phyloP scores from a whole-genome alignment of 169 alveolate genomes.

The Plasmodium falciparum region DNA sequence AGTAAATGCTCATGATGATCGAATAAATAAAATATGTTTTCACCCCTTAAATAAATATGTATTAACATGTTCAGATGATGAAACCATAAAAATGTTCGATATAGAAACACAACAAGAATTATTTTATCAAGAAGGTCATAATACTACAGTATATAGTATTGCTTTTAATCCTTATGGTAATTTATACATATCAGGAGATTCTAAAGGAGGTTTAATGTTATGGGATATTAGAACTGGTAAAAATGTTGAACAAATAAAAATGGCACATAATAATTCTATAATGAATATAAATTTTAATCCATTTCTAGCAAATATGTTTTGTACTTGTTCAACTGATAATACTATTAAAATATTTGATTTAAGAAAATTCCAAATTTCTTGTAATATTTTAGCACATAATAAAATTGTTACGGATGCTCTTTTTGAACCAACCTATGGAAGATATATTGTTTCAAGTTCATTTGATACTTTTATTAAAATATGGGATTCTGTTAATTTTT shows the following conservation, averaged over 20 bases:
- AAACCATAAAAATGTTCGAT: slow-evolving; percentile 83
- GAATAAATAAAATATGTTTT: slow-evolving; percentile 83
- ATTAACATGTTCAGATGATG: slow-evolving; percentile 83
- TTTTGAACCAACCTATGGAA: slow-evolving; percentile 86
- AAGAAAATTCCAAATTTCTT: slow-evolving; percentile 80
- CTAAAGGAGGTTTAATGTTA: slow-evolving; percentile 83
- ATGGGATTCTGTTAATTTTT: slow-evolving; percentile 85
- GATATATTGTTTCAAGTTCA: slow-evolving; percentile 85
- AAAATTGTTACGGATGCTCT: slow-evolving; percentile 84
- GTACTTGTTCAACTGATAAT: slow-evolving; percentile 84
- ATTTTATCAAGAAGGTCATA: slow-evolving; percentile 87
- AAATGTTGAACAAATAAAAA: slow-evolving; percentile 80
- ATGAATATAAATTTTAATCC: slow-evolving; percentile 86
- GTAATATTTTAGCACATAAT: slow-evolving; percentile 83
- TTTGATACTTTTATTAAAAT: slow-evolving; percentile 85
- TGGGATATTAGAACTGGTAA: slow-evolving; percentile 86
- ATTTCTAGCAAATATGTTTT: slow-evolving; percentile 80
- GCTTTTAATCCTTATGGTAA: slow-evolving; percentile 86
- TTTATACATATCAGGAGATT: slow-evolving; percentile 84
- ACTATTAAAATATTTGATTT: slow-evolving; percentile 85
- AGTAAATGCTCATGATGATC: slow-evolving; percentile 79
- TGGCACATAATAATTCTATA: slow-evolving; percentile 81
- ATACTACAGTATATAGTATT: slow-evolving; percentile 80
- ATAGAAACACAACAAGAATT: slow-evolving; percentile 79
- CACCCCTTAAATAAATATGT: slow-evolving; percentile 81